A percentile compares a stretch with the other conserved stretches of the same genome.
phyloP scores from a whole-genome alignment of 164 flowering plant species.

The Berberis vulgaris region DNA sequence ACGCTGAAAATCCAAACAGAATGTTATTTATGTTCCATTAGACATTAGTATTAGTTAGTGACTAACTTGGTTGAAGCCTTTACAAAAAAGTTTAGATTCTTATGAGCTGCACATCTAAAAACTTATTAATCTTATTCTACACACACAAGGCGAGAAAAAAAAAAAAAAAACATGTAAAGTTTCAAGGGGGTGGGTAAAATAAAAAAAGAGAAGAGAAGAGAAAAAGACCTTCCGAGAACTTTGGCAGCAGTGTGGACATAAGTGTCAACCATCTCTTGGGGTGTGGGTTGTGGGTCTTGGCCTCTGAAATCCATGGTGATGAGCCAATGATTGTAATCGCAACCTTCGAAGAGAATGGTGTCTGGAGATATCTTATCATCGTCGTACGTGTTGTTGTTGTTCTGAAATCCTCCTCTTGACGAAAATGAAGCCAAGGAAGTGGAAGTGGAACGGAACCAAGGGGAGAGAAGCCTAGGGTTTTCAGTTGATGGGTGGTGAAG shows the following conservation, averaged over 20 bases:
- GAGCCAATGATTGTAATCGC: conserved; percentile 97
- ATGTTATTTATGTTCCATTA: background rate
- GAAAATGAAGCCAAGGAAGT: background rate
- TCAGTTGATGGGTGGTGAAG: background rate
- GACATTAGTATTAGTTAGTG: background rate
- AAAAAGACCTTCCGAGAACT: conserved; percentile 61
- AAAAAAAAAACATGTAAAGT: background rate
- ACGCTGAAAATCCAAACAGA: conserved; percentile 30
- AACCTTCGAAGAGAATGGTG: conserved; percentile 71
- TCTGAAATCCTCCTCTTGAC: background rate
- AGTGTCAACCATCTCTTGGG: conserved; percentile 79
- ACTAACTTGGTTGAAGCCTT: too few relatives aligned
- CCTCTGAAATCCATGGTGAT: conserved; percentile 66
- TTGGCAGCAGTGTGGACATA: conserved; percentile 69
- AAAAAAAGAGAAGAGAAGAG: background rate
- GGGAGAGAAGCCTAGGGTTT: too few relatives aligned
- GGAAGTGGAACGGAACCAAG: too few relatives aligned
- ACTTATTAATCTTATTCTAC: too few relatives aligned
- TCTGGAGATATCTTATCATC: conserved; percentile 47
- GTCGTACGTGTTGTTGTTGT: conserved; percentile 29
- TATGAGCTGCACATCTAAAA: too few relatives aligned
- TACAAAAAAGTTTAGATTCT: too few relatives aligned
- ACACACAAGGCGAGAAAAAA: background rate
- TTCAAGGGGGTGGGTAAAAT: too few relatives aligned
- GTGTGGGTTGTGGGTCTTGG: conserved; percentile 47